Conservation (phyloP, 164 flowering plant species). For the Vitis amurensis region DNA sequence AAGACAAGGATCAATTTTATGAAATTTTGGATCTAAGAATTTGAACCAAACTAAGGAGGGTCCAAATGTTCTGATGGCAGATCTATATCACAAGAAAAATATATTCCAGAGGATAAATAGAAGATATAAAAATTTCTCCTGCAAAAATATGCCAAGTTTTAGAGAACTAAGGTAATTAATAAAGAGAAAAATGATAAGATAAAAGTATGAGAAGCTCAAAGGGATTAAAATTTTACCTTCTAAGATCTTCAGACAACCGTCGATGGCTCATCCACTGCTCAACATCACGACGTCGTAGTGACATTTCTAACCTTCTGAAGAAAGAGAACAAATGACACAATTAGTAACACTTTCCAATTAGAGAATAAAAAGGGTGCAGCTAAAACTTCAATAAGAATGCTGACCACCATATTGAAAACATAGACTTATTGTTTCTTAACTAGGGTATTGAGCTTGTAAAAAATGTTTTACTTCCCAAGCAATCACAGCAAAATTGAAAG, state of each 20-base stretch:
- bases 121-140: background rate
- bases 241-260: slow-evolving; percentile 52
- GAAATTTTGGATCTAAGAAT: too few species aligned
- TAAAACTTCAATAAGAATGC: too few species aligned
- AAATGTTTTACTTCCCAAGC: too few species aligned
- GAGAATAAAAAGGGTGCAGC: background rate
- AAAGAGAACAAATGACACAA: background rate
- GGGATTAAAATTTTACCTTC: slow-evolving; percentile 35
- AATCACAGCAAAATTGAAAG: too few species aligned
- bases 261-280: slow-evolving; percentile 81
- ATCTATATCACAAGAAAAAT: background rate
- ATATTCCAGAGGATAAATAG: background rate
- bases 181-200: background rate
- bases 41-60: too few species aligned
- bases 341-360: background rate
- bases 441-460: too few species aligned
- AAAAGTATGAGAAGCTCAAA: background rate
- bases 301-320: slow-evolving; percentile 63
- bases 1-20: too few species aligned
- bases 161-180: too few species aligned
- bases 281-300: slow-evolving; percentile 65
- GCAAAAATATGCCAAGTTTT: too few species aligned
- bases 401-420: too few species aligned
- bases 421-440: too few species aligned
- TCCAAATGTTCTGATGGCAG: too few species aligned